Base-by-base conservation (phyloP, 768 basidiomycete species). In the Epithele typhae region DNA sequence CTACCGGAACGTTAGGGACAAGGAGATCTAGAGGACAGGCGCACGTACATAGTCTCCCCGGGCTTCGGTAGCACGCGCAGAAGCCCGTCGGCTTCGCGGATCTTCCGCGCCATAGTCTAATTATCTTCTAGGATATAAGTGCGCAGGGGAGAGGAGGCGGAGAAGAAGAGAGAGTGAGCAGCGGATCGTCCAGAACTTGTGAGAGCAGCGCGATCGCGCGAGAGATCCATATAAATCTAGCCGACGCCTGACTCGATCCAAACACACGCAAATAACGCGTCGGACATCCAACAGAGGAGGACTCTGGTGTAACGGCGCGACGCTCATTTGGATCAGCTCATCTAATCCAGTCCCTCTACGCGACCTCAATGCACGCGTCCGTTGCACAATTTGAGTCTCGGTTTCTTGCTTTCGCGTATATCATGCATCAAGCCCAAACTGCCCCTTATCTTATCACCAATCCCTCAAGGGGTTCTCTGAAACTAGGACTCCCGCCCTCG, bases 21-120 rank as follows among this genome's bases (percentile, higher is more conserved):
- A 25, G 43, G 9, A 9, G 30, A 32, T 32, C 9, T 9, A 9
- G 15, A 32, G n/a, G 9, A 9, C 9, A 32, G 9, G 15, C 8
- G 17, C 40, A 57, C 72, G 57, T 57, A 78, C 76, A 71, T 68
- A 22, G 66, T 63, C 49, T 75, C 69, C n/a, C 66, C 68, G 7
- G 66, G 61, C 7, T 73, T 70, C 34, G 70, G 71, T 17, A 74
- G 59, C 5, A 64, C 49, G 59, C 75, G 71, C 40, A 76, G 59
- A 38, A 77, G 52, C 5, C 72, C 75, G 4, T 71, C 68, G 10
- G 65, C 70, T 37, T 68, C 54, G 25, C 74, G 58, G 45, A 77
- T 67, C 23, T 66, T 72, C 52, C 68, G 70, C 25, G 61, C 43
- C 68, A 69, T 68, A 8, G 48, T 49, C 32, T 22, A 14, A 40